phyloP scores from a whole-genome alignment of 768 basidiomycete species.

The Lactarius hatsudake region DNA sequence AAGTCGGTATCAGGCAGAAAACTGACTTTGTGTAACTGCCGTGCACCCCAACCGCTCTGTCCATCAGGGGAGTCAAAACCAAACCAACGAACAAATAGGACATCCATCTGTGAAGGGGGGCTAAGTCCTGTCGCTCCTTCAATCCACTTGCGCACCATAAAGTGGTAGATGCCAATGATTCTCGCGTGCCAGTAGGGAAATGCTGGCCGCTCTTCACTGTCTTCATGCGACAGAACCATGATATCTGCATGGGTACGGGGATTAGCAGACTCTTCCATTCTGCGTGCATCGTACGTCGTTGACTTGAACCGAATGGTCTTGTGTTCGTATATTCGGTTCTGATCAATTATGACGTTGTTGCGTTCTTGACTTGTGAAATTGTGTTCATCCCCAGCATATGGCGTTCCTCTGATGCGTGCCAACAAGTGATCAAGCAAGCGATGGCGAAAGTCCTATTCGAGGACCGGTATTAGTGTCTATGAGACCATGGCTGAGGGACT shows the following conservation, averaged over 20 bases:
- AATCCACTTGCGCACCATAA: slow-evolving; percentile 34
- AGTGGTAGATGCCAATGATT: slow-evolving; percentile 33
- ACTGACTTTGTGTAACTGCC: no score
- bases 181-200: slow-evolving; percentile 35
- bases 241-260: slow-evolving; percentile 29
- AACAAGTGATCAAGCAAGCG: not conserved
- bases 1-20: no score
- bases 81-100: slow-evolving; percentile 11
- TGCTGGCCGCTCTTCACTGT: no score
- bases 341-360: not conserved
- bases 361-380: not conserved
- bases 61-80: slow-evolving; percentile 1
- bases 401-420: not conserved
- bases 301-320: not conserved
- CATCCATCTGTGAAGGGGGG: slow-evolving; percentile 29
- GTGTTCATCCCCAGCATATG: not conserved
- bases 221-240: slow-evolving; percentile 29
- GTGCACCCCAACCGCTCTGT: no score
- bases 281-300: not conserved
- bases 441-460: not conserved
- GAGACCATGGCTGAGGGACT: no score
- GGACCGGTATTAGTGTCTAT: no score
- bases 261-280: not conserved
- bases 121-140: no score
- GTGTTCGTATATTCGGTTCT: not conserved